Evolutionary conservation across 352 stramenopile genomes (phyloP).

Genomic region (Blastocystis sp.): DNA sequence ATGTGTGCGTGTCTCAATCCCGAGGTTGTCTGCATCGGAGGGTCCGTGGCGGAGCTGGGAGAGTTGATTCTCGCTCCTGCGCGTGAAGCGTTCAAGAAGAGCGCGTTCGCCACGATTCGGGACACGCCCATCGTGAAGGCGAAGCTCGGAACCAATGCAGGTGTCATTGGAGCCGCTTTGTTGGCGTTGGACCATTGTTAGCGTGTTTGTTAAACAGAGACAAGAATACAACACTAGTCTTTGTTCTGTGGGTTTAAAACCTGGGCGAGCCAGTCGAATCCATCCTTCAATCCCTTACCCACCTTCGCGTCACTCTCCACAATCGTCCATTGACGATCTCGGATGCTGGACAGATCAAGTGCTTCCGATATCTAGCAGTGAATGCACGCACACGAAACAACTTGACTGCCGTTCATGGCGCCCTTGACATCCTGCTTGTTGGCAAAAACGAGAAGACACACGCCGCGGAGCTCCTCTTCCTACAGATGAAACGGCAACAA

Average conservation of each 20-base stretch:
- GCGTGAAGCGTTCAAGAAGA: constrained; percentile 34
- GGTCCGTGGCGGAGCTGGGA: constrained; percentile 53
- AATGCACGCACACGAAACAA: constrained; percentile 4
- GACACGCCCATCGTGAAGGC: constrained; percentile 73
- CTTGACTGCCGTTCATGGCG: constrained; percentile 80
- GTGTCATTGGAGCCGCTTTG: constrained; percentile 59
- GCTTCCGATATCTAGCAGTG: constrained; percentile 83
- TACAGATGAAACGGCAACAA: constrained; percentile 75
- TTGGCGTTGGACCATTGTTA: constrained; percentile 63
- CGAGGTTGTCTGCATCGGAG: constrained; percentile 62
- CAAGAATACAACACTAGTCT: background rate
- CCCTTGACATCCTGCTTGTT: constrained; percentile 99
- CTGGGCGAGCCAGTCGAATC: constrained; percentile 91
- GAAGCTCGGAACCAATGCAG: constrained; percentile 20
- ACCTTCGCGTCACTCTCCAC: constrained; percentile 97
- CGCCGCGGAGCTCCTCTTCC: constrained; percentile 97
- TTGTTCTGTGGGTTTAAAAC: constrained; percentile 48
- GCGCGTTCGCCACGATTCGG: constrained; percentile 54
- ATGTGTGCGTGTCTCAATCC: constrained; percentile 73
- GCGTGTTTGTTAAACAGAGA: constrained; percentile 7
- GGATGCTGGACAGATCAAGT: constrained; percentile 94
- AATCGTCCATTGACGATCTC: constrained; percentile 98
- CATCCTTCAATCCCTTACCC: constrained; percentile 96
- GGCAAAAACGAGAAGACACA: constrained; percentile 97
- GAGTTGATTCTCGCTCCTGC: constrained; percentile 51